Base-by-base conservation (phyloP, 1,139 yeast species). In the Yamadazyma friedrichii region DNA sequence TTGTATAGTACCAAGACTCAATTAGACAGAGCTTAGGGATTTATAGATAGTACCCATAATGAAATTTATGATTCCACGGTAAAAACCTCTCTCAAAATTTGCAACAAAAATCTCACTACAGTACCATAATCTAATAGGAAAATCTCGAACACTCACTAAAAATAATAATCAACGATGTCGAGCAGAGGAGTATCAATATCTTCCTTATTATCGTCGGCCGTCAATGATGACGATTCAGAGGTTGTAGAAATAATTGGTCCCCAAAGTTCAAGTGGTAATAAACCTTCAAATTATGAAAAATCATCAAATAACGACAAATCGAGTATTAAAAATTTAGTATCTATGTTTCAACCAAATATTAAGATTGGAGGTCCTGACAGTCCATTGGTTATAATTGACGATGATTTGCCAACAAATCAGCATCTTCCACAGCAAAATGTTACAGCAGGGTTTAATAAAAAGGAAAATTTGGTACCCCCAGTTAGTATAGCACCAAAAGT, bases 21-120 rank as follows among this genome's bases (percentile, higher is more conserved):
- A 52, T 66, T 89, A 37, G 95, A 88, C 56, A 77, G 85, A 51
- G 95, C 93, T 1, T 82, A 57, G 27, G 15, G 15, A 12, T 11
- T 27, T 26, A 26, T 10, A 10, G 11, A 26, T 26, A 4, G 9
- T 26, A 8, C 9, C 4, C 12, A 26, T 26, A 26, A 26, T 26
- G 16, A 30, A 9, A 10, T 8, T 12, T 15, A 15, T 30, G 11
- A 13, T n/a, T n/a, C n/a, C n/a, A n/a, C n/a, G 15, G 16, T 30
- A 5, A 30, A 8, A 28, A 28, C 31, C 6, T 9, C 8, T 8
- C 31, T 11, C 8, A 20, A 20, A 20, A 6, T 20, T 20, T 20
- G 24, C 24, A 20, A 20, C 24, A 8, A 26, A 26, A 26, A 9
- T 26, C 28, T 26, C 28, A 26, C 28, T 26, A 6, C 9, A 10